Base-by-base conservation (phyloP, 169 alveolate genomes). In the Plasmodium cynomolgi region DNA sequence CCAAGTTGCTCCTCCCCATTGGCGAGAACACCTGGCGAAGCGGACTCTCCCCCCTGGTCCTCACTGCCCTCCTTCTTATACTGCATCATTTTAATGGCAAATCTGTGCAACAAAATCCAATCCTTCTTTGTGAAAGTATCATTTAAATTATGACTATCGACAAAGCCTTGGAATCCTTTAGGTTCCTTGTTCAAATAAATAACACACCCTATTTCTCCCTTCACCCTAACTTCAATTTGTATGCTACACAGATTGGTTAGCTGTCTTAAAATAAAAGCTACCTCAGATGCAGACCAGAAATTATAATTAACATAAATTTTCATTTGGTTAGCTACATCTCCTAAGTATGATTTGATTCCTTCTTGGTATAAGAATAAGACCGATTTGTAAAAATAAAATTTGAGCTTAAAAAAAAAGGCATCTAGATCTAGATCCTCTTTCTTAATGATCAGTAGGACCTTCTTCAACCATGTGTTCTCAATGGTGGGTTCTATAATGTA, bases 121-220 rank as follows among this genome's bases (percentile, higher is more conserved):
- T 96, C 96, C 54, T 95, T 95, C 23, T 91, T 88, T 62, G 95
- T 92, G 62, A 94, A 96, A 5, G 86, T 80, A 88, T 96, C 96
- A 37, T 85, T 94, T 17, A 96, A 92, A 54, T 94, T 79, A 84
- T 96, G 97, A 72, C 97, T 96, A 71, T 96, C 97, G 3, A 96
- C 97, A 79, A 96, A 96, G 6, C 97, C 97, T 39, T 79, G 68
- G 81, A 96, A 96, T 8, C 77, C 72, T 4, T 81, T 77, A 0
- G 97, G 97, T 7, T 84, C 93, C 6, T 95, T 58, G 29, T 84
- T 92, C 81, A 96, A 73, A 92, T 96, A 96, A 26, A 96, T 96
- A 8, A 96, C 97, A 96, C 97, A 96, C 13, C 97, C 97, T 84
- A 96, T 93, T 83, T 96, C 97, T 15, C 97, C 97, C 33, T 96